Conservation (phyloP, 2,329 filamentous ascomycete species). For the Phoma herbarum region DNA sequence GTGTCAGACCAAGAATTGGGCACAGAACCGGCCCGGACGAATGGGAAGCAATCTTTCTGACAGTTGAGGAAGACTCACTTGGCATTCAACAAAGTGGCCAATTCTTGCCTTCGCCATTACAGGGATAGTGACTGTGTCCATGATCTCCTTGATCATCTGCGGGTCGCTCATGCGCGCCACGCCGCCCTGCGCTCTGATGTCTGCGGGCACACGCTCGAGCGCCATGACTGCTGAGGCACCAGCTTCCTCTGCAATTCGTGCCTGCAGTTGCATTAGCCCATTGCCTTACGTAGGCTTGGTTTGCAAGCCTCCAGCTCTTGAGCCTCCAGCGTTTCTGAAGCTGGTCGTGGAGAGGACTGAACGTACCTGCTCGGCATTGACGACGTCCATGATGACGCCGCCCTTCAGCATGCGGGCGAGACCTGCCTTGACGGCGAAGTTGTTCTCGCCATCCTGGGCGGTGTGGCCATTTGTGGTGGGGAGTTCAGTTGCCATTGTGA, state of each 20-base stretch:
- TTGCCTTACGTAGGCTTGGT: no score
- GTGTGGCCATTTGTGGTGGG: constrained; percentile 57
- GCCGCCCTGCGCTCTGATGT: constrained; percentile 91
- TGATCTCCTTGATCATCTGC: constrained; percentile 92
- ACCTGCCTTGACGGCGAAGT: constrained; percentile 92
- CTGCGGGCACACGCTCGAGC: constrained; percentile 94
- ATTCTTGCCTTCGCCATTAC: constrained; percentile 99
- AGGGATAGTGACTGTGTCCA: constrained; percentile 92
- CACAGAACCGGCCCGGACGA: not conserved
- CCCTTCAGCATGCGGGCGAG: constrained; percentile 98
- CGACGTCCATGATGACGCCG: constrained; percentile 99
- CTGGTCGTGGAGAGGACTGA: no score
- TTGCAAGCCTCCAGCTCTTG: not conserved
- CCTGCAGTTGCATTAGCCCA: constrained; percentile 59
- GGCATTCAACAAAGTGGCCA: constrained; percentile 97
- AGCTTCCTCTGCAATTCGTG: constrained; percentile 96
- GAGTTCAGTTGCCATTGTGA: constrained; percentile 58
- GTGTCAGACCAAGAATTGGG: not conserved
- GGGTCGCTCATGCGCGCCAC: constrained; percentile 98
- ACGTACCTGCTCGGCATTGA: constrained; percentile 80
- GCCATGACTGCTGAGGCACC: constrained; percentile 98
- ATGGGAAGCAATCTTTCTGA: not conserved
- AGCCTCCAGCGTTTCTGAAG: not conserved
- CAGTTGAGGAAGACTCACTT: constrained; percentile 57
- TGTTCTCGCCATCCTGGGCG: constrained; percentile 58